Percentiles rank a stretch among this genome's conserved stretches.
Conservation (phyloP, 179 eudicot species). For the Pouteria campechiana region DNA sequence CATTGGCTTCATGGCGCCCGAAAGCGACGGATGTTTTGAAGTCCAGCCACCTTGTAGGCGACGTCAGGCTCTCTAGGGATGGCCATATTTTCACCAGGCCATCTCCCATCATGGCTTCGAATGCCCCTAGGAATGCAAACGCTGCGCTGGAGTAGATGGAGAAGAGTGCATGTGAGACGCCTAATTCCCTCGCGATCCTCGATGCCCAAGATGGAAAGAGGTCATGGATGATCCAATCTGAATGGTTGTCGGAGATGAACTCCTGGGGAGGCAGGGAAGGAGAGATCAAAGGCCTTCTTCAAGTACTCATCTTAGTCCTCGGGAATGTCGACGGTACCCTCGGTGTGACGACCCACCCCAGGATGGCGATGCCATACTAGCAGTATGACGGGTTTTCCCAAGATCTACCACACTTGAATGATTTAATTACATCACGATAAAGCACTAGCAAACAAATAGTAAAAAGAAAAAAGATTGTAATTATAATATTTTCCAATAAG, state of each 20-base stretch:
- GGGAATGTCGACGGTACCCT: neutral
- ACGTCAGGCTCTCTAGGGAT: neutral
- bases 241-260: slow-evolving; percentile 6
- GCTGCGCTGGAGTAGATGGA: slow-evolving; percentile 5
- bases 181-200: slow-evolving; percentile 5
- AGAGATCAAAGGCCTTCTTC: neutral
- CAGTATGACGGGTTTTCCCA: neutral
- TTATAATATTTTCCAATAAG: no score
- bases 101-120: slow-evolving; percentile 8
- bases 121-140: slow-evolving; percentile 16
- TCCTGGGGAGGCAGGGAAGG: slow-evolving; percentile 6
- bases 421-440: no score
- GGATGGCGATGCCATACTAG: neutral
- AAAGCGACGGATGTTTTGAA: slow-evolving; percentile 18
- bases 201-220: slow-evolving; percentile 16
- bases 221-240: slow-evolving; percentile 34
- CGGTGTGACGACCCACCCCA: neutral
- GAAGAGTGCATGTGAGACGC: slow-evolving; percentile 7
- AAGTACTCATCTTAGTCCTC: neutral
- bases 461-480: no score
- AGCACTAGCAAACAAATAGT: no score
- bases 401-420: no score
- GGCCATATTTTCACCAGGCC: slow-evolving; percentile 1
- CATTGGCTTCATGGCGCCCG: slow-evolving; percentile 6
- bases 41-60: slow-evolving; percentile 10